Conservation (phyloP, 352 stramenopile genomes). For the Phytophthora palmivora region DNA sequence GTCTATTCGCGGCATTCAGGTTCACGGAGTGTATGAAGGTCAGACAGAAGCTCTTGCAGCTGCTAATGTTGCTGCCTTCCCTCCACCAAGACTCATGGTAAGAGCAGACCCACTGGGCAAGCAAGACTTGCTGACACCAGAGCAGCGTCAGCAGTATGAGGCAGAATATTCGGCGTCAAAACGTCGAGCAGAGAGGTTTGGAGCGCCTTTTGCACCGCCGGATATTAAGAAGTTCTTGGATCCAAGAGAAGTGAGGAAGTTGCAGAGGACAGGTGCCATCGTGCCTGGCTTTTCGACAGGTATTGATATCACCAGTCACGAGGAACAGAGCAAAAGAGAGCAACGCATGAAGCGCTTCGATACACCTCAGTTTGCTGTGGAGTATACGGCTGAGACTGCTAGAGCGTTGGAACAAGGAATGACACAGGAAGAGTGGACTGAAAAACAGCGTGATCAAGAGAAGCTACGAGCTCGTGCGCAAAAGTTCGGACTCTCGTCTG, state of each 20-base stretch:
- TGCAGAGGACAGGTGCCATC: slow-evolving; percentile 77
- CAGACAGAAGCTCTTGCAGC: slow-evolving; percentile 35
- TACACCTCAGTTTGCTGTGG: slow-evolving; percentile 72
- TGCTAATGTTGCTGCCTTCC: slow-evolving; percentile 45
- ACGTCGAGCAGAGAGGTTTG: slow-evolving; percentile 71
- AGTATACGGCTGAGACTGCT: slow-evolving; percentile 69
- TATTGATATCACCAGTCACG: slow-evolving; percentile 71
- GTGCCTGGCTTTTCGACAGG: slow-evolving; percentile 71
- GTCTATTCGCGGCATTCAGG: slow-evolving; percentile 54
- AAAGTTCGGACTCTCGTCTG: slow-evolving; percentile 71
- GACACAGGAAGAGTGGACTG: slow-evolving; percentile 75
- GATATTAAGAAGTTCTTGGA: slow-evolving; percentile 84
- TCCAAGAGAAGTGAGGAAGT: slow-evolving; percentile 72
- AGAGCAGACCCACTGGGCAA: slow-evolving; percentile 62
- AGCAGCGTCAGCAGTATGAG: slow-evolving; percentile 62
- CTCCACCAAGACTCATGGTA: slow-evolving; percentile 59
- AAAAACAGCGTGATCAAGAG: slow-evolving; percentile 64
- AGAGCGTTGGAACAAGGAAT: slow-evolving; percentile 72
- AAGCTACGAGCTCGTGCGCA: slow-evolving; percentile 67
- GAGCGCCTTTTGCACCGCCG: slow-evolving; percentile 60
- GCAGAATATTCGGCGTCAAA: slow-evolving; percentile 50
- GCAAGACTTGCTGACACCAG: slow-evolving; percentile 61
- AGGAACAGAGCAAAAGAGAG: slow-evolving; percentile 72
- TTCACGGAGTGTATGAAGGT: slow-evolving; percentile 42
- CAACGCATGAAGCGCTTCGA: slow-evolving; percentile 86